Base-by-base conservation (phyloP, 2,329 filamentous ascomycete species). In the Rutstroemia sp. region DNA sequence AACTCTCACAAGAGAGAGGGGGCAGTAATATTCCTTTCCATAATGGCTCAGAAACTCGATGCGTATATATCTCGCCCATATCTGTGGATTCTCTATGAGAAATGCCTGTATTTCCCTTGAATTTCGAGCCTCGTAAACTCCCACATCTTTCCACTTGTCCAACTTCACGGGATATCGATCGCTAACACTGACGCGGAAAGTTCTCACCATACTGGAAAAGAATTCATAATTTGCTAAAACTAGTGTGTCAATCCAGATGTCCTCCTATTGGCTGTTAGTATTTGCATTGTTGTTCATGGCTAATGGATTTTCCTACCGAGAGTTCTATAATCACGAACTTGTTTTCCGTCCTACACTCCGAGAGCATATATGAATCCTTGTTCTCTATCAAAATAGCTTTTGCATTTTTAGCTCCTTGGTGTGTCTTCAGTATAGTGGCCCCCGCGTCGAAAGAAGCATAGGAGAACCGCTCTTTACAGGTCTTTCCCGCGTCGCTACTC, bases 171-270 rank as follows among this genome's bases (percentile, higher is more conserved):
- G 94, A 71, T 96, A 97, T 56, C 90, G 84, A 73, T 97, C 94
- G 57, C 92, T 95, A 48, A 96, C 92, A 69, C 89, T 95, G 63
- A 97, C 84, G 51, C 88, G 82, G 70, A 99, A 96, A 48, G 86
- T 88, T 53, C 91, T 87, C 65, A 97, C 88, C 80, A 95, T 96
- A 69, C 91, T 96, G 55, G 91, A 96, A 76, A 99, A 99, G 76
- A 99, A 99, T 71, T 99, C 94, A 66, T 95, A 99, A 70, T 99
- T 99, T 60, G 92, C 94, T 54, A 99, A 78, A n/a, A 97, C 94
- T 42, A 99, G 79, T 0, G 94, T 99, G 69, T 99, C 94, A 57
- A 99, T 88, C 46, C 95, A 79, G 56, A 86, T 83, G 56, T 86
- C 82, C 67, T 69, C 67, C 67, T 69, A 57, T 14, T 51, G 19